Percentiles rank a stretch among this genome's conserved stretches.
Conservation (phyloP, 805 yeast genomes). For the Candida pseudoglaebosa region DNA sequence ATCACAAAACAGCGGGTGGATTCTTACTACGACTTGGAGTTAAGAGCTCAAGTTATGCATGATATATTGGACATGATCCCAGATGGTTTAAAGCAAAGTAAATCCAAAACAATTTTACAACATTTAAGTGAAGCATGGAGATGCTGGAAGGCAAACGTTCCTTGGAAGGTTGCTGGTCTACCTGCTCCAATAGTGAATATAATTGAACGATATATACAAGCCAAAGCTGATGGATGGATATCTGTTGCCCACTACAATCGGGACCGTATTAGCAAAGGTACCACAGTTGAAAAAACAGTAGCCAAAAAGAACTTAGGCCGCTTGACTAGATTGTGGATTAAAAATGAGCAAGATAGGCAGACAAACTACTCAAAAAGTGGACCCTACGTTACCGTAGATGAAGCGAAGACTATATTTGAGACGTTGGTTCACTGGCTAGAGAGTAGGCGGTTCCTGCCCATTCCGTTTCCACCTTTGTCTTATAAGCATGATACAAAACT, state of each 20-base stretch:
- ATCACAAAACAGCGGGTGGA: slow-evolving; percentile 95
- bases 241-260: slow-evolving; percentile 90
- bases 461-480: slow-evolving; percentile 89
- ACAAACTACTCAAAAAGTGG: slow-evolving; percentile 75
- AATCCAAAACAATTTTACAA: slow-evolving; percentile 82
- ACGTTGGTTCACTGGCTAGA: slow-evolving; percentile 93
- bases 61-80: slow-evolving; percentile 98
- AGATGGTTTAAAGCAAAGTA: slow-evolving; percentile 83
- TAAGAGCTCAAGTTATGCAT: slow-evolving; percentile 91
- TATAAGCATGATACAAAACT: slow-evolving; percentile 93
- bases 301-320: slow-evolving; percentile 92
- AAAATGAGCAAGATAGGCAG: slow-evolving; percentile 88
- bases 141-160: slow-evolving; percentile 98
- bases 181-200: slow-evolving; percentile 87
- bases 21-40: slow-evolving; percentile 88
- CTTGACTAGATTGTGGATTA: slow-evolving; percentile 86
- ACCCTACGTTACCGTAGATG: slow-evolving; percentile 79
- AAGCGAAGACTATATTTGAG: slow-evolving; percentile 82
- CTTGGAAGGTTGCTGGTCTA: slow-evolving; percentile 96
- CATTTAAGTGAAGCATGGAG: slow-evolving; percentile 98
- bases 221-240: slow-evolving; percentile 96
- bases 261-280: slow-evolving; percentile 84
- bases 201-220: slow-evolving; percentile 84
- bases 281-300: slow-evolving; percentile 88
- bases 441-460: slow-evolving; percentile 73